Percentiles rank a stretch among this genome's conserved stretches.
These are phyloP conservation scores for Elymus sibiricus DNA, from an alignment of 176 grass and related monocot species.

Conservation along the genomic window DNA sequence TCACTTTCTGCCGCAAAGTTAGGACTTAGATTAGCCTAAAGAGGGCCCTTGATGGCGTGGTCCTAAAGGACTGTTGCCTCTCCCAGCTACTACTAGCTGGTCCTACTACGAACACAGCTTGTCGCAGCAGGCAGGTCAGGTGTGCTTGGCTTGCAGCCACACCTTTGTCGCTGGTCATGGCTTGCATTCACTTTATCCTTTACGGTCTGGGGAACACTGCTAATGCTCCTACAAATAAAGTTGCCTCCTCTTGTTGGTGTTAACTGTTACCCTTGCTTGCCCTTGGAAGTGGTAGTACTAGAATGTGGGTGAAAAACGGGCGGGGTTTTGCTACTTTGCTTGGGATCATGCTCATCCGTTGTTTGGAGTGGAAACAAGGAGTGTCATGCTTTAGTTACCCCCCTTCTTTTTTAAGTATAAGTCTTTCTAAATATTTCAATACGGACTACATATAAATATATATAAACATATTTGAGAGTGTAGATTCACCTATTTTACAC, in stretches of 20 bases:
- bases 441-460: no score
- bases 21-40: constrained; percentile 11
- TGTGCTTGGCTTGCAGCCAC: constrained; percentile 9
- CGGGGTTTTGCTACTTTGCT: background rate
- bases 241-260: constrained; percentile 11
- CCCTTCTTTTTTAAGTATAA: no score
- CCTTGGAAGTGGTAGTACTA: no score
- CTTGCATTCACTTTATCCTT: background rate
- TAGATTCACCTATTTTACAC: no score
- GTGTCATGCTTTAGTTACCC: no score
- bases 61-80: constrained; percentile 7
- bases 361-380: no score
- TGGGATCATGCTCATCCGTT: background rate
- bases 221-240: constrained; percentile 20
- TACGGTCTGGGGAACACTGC: constrained; percentile 26
- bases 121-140: constrained; percentile 28
- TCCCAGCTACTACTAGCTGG: background rate
- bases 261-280: background rate
- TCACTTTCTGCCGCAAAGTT: constrained; percentile 27
- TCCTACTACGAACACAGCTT: constrained; percentile 12
- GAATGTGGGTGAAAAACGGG: background rate
- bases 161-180: constrained; percentile 45
- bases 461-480: no score
- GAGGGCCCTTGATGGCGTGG: constrained; percentile 6
- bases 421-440: no score